phyloP scores from a whole-genome alignment of 768 basidiomycete species.

The Naganishia vishniacii region DNA sequence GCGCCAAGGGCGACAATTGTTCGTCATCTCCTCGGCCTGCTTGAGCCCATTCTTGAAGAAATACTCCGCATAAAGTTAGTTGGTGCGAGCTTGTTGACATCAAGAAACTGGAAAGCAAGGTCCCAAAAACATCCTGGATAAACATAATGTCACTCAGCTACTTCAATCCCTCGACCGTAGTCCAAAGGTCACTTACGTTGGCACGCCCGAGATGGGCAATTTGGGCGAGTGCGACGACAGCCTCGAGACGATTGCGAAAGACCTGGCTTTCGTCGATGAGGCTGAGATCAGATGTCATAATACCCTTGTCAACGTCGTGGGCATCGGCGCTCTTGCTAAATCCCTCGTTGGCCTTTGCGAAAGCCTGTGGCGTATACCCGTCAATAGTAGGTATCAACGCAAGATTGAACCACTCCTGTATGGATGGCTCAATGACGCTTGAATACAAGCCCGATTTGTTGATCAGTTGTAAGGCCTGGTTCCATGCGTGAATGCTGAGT shows the following conservation, averaged over 20 bases:
- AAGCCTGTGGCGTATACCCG: constrained; percentile 1
- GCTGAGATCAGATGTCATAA: constrained; percentile 82
- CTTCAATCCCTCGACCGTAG: too few relatives aligned
- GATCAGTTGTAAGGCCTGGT: constrained; percentile 57
- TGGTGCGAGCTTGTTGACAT: constrained; percentile 87
- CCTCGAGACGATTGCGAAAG: constrained; percentile 70
- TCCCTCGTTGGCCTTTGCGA: neutral
- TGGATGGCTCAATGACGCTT: neutral
- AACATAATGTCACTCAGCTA: neutral
- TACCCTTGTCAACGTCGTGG: constrained; percentile 94
- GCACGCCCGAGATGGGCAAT: constrained; percentile 63
- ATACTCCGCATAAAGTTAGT: constrained; percentile 73
- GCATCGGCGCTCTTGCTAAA: constrained; percentile 53
- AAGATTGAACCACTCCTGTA: constrained; percentile 70
- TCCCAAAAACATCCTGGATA: neutral
- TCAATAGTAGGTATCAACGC: constrained; percentile 77
- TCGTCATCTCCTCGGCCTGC: constrained; percentile 13
- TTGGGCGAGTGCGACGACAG: constrained; percentile 69
- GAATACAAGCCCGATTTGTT: neutral
- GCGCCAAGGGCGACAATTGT: constrained; percentile 50
- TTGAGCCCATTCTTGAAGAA: constrained; percentile 86
- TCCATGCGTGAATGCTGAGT: constrained; percentile 69
- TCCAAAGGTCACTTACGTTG: constrained; percentile 22
- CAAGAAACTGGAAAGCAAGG: constrained; percentile 70
- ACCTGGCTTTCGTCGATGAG: constrained; percentile 71